Percentiles rank a stretch among this genome's conserved stretches.
These are phyloP conservation scores for grape (Vitis vinifera) DNA, from an alignment of 164 flowering plant genomes.

Conservation along the genomic window ASM3070453v1 NC_081812.1:5806501-5807000, in stretches of 20 bases:
- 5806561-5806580: not conserved
- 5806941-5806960: slow-evolving; percentile 69
- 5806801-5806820: not conserved
- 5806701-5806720: not conserved
- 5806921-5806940: slow-evolving; percentile 90
- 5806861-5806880: slow-evolving; percentile 42
- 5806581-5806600: not conserved
- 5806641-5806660: too few relatives aligned
- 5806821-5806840: not conserved
- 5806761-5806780: not conserved
- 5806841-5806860: slow-evolving; percentile 62
- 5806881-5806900: slow-evolving; percentile 79
- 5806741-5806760: not conserved
- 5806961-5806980: slow-evolving; percentile 66
- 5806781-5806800: not conserved
- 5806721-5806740: not conserved
- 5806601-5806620: not conserved
- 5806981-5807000: slow-evolving; percentile 50
- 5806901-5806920: slow-evolving; percentile 82
- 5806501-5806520: not conserved
- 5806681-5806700: too few relatives aligned
- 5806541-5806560: not conserved
- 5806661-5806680: too few relatives aligned
- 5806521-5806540: not conserved
- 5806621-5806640: too few relatives aligned